Base-by-base conservation (phyloP, 1,284 basidiomycete species). In the Cryptococcus deneoformans region DNA sequence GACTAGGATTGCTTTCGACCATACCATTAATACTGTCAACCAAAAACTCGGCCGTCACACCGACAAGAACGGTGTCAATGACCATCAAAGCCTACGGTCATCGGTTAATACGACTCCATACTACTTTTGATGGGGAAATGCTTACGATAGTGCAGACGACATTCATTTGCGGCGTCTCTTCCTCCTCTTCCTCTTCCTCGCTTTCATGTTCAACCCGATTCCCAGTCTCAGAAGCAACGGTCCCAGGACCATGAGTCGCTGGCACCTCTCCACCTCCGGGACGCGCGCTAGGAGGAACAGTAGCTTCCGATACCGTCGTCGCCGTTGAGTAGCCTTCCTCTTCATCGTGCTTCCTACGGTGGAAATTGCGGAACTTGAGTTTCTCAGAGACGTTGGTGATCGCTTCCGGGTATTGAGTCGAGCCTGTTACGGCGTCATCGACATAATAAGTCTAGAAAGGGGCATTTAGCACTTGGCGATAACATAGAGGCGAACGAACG, bases 31-130 rank as follows among this genome's bases (percentile, higher is more conserved):
- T 75, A 59, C 66, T 79, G 68, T 56, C 64, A 53, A 67, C 77
- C 63, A 63, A 66, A 63, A 76, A 90, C 75, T 94, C 92, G 11
- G 91, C 90, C 1, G 89, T 93, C 36, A 94, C 79, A 57, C 84
- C 75, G 46, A 77, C 74, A n/a, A 78, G 48, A 24, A 71, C 74
- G 11, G 73, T 71, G 50, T 66, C 63, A 42, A 78, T 42, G 34
- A 75, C 59, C 66, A 76, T 74, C 44, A 72, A 52, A 34, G 55
- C 53, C 68, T 68, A 46, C 54, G 56, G 7, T 59, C 43, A 52
- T 53, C 51, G 43, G 29, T 29, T 29, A 29, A 29, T 29, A 29
- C 29, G 29, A 29, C 3, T 29, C 29, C 29, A 29, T 29, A 29
- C 29, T 4, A 29, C 29, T 4, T 29, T 29, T 5, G 5, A 29